Evolutionary conservation across 805 yeast species (phyloP).

Genomic region (Candida takata): DNA sequence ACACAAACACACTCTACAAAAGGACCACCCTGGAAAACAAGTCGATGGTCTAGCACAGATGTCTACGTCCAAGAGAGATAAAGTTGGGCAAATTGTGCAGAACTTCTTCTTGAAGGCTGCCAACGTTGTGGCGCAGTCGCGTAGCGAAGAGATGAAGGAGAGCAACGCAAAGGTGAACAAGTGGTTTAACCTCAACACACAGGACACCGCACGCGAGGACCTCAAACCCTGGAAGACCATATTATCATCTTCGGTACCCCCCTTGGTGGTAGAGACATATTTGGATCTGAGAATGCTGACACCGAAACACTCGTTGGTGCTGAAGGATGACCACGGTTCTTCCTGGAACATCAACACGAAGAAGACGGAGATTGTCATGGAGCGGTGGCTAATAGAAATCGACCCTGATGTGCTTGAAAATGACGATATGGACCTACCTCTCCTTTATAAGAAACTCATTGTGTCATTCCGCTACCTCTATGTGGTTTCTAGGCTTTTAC

Average conservation of each 20-base stretch:
- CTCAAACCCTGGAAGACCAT: conserved; percentile 61
- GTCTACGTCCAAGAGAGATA: conserved; percentile 12
- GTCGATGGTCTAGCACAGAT: neutral
- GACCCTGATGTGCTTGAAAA: conserved; percentile 35
- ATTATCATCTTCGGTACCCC: conserved; percentile 52
- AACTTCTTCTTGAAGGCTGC: conserved; percentile 63
- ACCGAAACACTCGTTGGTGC: conserved; percentile 49
- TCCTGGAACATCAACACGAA: conserved; percentile 54
- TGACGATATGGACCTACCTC: conserved; percentile 47
- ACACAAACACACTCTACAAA: too few species aligned
- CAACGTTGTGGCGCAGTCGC: conserved; percentile 45
- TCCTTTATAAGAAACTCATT: conserved; percentile 67
- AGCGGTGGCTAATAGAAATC: conserved; percentile 87
- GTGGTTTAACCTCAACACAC: conserved; percentile 58
- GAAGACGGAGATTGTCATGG: conserved; percentile 83
- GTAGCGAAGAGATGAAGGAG: conserved; percentile 16
- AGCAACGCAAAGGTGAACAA: conserved; percentile 34
- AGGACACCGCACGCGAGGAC: conserved; percentile 42
- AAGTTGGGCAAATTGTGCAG: conserved; percentile 23
- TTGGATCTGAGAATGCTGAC: conserved; percentile 57
- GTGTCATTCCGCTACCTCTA: conserved; percentile 68
- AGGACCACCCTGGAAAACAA: too few species aligned
- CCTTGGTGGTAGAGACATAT: conserved; percentile 79
- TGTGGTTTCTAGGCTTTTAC: conserved; percentile 60
- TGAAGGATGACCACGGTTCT: conserved; percentile 47